Conservation (phyloP, 2,329 filamentous ascomycete species). For the Tolypocladium paradoxum region DNA sequence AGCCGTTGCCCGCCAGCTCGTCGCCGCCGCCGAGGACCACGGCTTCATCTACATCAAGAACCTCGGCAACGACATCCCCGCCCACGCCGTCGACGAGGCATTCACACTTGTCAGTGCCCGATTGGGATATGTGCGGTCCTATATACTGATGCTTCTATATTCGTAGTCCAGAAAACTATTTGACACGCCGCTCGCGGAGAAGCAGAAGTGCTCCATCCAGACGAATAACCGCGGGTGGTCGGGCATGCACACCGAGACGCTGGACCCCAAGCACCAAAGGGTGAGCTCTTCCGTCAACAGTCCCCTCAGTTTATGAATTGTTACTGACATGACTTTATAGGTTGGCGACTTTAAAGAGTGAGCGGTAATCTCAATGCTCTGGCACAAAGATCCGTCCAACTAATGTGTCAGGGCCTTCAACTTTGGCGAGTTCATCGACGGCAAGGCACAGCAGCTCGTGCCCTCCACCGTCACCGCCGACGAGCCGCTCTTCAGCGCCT, state of each 20-base stretch:
- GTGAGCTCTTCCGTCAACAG: conserved; percentile 29
- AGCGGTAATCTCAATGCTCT: conserved; percentile 5
- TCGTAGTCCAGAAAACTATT: conserved; percentile 60
- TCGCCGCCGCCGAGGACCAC: conserved; percentile 69
- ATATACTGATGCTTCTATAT: neutral
- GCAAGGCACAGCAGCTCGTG: conserved; percentile 66
- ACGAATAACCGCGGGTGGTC: conserved; percentile 83
- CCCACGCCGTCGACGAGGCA: conserved; percentile 53
- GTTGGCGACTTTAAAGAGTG: conserved; percentile 84
- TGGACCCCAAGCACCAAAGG: conserved; percentile 75
- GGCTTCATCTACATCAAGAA: conserved; percentile 88
- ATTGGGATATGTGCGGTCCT: too few species aligned
- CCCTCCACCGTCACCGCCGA: conserved; percentile 51
- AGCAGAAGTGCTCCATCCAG: conserved; percentile 62
- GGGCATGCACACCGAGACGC: conserved; percentile 74
- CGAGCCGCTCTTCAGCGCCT: conserved; percentile 51
- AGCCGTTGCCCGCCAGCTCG: conserved; percentile 55
- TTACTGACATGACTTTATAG: conserved; percentile 25
- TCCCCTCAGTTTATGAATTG: neutral
- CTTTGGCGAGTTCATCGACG: conserved; percentile 63
- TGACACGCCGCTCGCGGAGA: conserved; percentile 55
- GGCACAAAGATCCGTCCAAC: neutral
- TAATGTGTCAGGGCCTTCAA: conserved; percentile 65
- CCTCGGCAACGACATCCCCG: conserved; percentile 56
- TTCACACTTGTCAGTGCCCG: conserved; percentile 56